Evolutionary conservation across 495 filamentous ascomycete species (phyloP).

Genomic region (Talaromyces proteolyticus): DNA sequence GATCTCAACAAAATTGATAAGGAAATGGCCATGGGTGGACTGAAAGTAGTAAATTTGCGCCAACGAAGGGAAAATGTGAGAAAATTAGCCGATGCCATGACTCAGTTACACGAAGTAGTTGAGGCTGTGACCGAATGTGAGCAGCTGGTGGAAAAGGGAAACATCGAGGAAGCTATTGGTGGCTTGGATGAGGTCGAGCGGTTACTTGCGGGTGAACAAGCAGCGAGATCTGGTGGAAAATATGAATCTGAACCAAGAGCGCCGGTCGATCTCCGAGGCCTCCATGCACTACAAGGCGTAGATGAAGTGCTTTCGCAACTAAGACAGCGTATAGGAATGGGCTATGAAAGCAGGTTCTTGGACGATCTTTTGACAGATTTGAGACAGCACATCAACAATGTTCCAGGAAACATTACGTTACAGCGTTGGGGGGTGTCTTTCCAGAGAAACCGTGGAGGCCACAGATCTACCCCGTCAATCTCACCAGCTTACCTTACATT

Average conservation of each 20-base stretch:
- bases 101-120: conserved; percentile 75
- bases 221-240: conserved; percentile 18
- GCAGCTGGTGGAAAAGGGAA: conserved; percentile 69
- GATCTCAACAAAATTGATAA: conserved; percentile 76
- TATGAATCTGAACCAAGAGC: conserved; percentile 16
- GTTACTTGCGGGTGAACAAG: conserved; percentile 64
- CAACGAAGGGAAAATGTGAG: conserved; percentile 78
- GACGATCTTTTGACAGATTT: conserved; percentile 74
- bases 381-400: conserved; percentile 71
- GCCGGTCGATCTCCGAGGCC: conserved; percentile 64
- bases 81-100: conserved; percentile 73
- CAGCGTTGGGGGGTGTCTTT: conserved; percentile 67
- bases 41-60: conserved; percentile 80
- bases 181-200: conserved; percentile 70
- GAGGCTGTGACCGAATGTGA: conserved; percentile 73
- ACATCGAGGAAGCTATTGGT: conserved; percentile 72
- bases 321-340: conserved; percentile 74
- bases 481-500: conserved; percentile 71
- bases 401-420: conserved; percentile 66
- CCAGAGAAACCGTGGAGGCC: conserved; percentile 57
- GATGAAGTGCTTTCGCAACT: conserved; percentile 68
- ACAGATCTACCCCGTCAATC: conserved; percentile 56
- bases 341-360: conserved; percentile 77
- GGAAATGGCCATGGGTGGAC: conserved; percentile 79
- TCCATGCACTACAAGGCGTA: conserved; percentile 77